Evolutionary conservation across 2,329 filamentous ascomycete species (phyloP).

Genomic region (Celoporthe dispersa): DNA sequence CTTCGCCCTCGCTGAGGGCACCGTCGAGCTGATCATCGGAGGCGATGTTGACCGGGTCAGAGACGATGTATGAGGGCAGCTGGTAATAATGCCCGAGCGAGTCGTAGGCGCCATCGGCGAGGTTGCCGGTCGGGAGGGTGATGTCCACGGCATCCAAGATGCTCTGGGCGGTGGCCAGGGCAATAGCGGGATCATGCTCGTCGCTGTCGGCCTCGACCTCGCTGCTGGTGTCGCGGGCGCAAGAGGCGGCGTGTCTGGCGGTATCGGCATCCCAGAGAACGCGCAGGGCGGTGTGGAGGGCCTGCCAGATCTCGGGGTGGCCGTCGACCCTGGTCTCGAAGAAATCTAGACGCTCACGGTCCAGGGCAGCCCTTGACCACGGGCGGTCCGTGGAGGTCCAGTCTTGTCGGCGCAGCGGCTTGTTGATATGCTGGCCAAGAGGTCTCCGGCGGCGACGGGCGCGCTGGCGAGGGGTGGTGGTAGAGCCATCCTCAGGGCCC

Average conservation of each 20-base stretch:
- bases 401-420: constrained; percentile 66
- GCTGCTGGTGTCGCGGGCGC: constrained; percentile 12
- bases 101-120: constrained; percentile 75
- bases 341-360: constrained; percentile 77
- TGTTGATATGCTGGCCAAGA: constrained; percentile 70
- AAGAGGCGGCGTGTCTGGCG: constrained; percentile 21
- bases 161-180: constrained; percentile 72
- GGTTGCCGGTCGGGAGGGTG: constrained; percentile 73
- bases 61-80: constrained; percentile 69
- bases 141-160: constrained; percentile 80
- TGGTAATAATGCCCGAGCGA: constrained; percentile 71
- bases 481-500: constrained; percentile 19
- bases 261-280: constrained; percentile 64
- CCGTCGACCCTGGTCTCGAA: constrained; percentile 89
- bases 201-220: constrained; percentile 29
- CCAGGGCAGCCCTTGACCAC: constrained; percentile 74
- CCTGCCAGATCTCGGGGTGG: constrained; percentile 77
- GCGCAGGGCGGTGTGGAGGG: constrained; percentile 69
- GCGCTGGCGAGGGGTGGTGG: constrained; percentile 32
- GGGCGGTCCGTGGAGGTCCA: constrained; percentile 66
- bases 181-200: constrained; percentile 44
- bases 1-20: constrained; percentile 14
- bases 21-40: constrained; percentile 33
- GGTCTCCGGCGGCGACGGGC: constrained; percentile 45
- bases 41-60: constrained; percentile 65